Evolutionary conservation across 495 filamentous ascomycete genomes (phyloP), one percentile per base, ranked within the genome.

Genomic region (Cairneyella variabilis): DNA sequence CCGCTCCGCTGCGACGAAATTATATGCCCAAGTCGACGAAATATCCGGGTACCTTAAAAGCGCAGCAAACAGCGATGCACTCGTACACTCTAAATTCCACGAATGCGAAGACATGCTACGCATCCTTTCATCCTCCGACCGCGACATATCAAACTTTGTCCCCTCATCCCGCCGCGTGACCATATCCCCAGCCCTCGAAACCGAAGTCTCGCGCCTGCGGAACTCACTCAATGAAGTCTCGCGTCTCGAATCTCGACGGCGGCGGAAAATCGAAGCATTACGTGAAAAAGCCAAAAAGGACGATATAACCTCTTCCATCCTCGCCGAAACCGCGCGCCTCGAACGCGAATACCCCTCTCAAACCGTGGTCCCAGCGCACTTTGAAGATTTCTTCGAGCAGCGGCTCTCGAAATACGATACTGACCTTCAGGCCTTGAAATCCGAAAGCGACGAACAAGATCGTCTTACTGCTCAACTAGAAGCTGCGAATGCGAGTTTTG

Each of bases 31-130:
- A 38, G 82, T 85, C 4, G 71, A 65, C 5, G 91, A 96, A 57
- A 91, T 96, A 46, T 84, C 86, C 16, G 89, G 90, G 7, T 96
- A 96, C 70, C 85, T 97, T 57, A 83, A 84, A 34, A 90, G 85
- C 37, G 93, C 93, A 4, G 84, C 78, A 21, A 89, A 80, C 53
- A 93, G 86, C 60, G 93, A 98, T 60, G 80, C 77, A 3, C 72
- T 95, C 1, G 90, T 97, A 1, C 78, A 84, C 46, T 77, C 79
- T 8, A 97, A 96, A 65, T 76, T 95, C 14, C 78, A 76, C 28
- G 83, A 88, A 43, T 87, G 86, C 32, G 86, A 93, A 65, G 74
- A 76, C 0, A 78, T 86, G 0, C 77, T 98, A 48, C 75, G 77
- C 3, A 76, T 97, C 5, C 75, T 98, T 14, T 83, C 79, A 0